A percentile compares a stretch with the other conserved stretches of the same genome.
Evolutionary conservation across 2,329 filamentous ascomycete species (phyloP).

Genomic region (Phaeosphaeriaceae sp.): DNA sequence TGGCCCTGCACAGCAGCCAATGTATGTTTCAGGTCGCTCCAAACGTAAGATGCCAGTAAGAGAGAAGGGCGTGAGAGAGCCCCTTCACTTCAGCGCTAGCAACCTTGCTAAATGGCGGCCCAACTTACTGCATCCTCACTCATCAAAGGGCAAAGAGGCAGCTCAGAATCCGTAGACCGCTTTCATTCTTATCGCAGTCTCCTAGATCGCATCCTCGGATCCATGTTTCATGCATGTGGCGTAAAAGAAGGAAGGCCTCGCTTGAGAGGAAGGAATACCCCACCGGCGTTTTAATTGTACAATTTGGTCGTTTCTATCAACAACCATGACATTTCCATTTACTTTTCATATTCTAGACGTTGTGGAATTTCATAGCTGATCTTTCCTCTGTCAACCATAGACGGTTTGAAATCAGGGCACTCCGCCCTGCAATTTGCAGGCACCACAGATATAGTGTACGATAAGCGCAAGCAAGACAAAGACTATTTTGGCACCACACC

Average conservation of each 20-base stretch:
- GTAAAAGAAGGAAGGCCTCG: conserved; percentile 29
- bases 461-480: conserved; percentile 9
- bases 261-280: conserved; percentile 29
- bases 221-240: conserved; percentile 18
- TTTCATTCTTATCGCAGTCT: neutral
- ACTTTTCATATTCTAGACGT: neutral
- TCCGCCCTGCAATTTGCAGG: conserved; percentile 1
- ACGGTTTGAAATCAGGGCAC: conserved; percentile 6
- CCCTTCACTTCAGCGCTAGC: conserved; percentile 48
- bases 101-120: conserved; percentile 46
- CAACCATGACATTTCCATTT: neutral
- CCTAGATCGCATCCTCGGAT: conserved; percentile 2
- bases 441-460: conserved; percentile 11
- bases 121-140: conserved; percentile 39
- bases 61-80: conserved; percentile 48
- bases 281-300: conserved; percentile 28
- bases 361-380: neutral
- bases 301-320: conserved; percentile 2
- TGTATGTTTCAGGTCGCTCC: conserved; percentile 50
- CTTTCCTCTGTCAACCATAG: conserved; percentile 15
- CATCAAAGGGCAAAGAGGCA: conserved; percentile 46
- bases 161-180: conserved; percentile 21
- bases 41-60: conserved; percentile 51
- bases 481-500: conserved; percentile 10
- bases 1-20: conserved; percentile 33